Percentiles rank a stretch among this genome's conserved stretches.
phyloP scores from a whole-genome alignment of 2,329 filamentous ascomycete species.

The Xenosphaeropsis pyriputrescens region DNA sequence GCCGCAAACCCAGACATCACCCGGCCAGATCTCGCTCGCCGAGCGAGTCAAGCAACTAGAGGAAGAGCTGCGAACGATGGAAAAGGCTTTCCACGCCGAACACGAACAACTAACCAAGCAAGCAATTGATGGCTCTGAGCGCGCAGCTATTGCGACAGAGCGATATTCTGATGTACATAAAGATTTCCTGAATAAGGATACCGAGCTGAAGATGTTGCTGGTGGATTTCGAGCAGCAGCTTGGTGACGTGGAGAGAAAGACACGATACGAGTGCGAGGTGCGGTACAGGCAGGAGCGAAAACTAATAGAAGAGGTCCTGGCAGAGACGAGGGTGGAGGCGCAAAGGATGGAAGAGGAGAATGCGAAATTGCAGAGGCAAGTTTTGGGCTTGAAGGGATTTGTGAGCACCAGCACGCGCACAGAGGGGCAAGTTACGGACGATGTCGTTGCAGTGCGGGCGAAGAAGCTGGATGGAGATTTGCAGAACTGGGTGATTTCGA shows the following conservation, averaged over 20 bases:
- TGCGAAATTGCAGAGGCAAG: slow-evolving; percentile 37
- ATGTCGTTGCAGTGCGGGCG: slow-evolving; percentile 49
- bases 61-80: slow-evolving; percentile 34
- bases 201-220: slow-evolving; percentile 32
- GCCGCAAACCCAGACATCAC: not conserved
- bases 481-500: slow-evolving; percentile 61
- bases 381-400: slow-evolving; percentile 55
- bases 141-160: slow-evolving; percentile 39
- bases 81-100: slow-evolving; percentile 35
- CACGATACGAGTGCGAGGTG: slow-evolving; percentile 22
- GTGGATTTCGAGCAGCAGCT: slow-evolving; percentile 21
- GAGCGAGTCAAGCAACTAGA: slow-evolving; percentile 35
- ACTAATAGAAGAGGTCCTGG: slow-evolving; percentile 27
- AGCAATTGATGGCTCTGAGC: slow-evolving; percentile 31
- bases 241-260: slow-evolving; percentile 28
- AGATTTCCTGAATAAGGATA: slow-evolving; percentile 34
- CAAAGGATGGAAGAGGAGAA: slow-evolving; percentile 40
- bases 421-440: slow-evolving; percentile 47
- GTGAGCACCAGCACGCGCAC: slow-evolving; percentile 52
- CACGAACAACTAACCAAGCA: slow-evolving; percentile 34
- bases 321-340: slow-evolving; percentile 29
- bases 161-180: slow-evolving; percentile 37
- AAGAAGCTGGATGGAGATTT: slow-evolving; percentile 47
- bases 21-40: slow-evolving; percentile 21
- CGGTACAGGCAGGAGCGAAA: slow-evolving; percentile 16